A percentile compares a stretch with the other conserved stretches of the same genome.
phyloP scores from a whole-genome alignment of 208 protist species.

The Acanthamoeba sp. region DNA sequence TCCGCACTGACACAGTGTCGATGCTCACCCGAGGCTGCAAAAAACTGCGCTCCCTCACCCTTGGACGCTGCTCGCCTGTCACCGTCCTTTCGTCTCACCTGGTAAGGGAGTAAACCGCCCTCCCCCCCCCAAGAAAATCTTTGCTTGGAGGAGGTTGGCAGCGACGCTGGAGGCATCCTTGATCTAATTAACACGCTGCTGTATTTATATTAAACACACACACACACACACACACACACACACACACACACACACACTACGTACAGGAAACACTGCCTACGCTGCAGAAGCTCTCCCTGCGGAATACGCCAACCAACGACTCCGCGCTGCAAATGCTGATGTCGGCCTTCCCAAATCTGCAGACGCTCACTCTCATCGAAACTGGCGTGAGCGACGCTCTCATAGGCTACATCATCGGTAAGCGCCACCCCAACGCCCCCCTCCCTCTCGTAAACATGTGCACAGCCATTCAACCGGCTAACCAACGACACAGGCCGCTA shows the following conservation, averaged over 20 bases:
- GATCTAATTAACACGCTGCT: no score
- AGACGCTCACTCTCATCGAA: slow-evolving; percentile 59
- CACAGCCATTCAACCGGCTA: neutral
- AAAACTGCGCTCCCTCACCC: slow-evolving; percentile 21
- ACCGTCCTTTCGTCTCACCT: slow-evolving; percentile 44
- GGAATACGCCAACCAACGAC: slow-evolving; percentile 48
- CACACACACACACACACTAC: no score
- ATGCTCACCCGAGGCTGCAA: slow-evolving; percentile 53
- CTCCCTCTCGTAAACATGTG: neutral
- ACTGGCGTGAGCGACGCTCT: slow-evolving; percentile 61
- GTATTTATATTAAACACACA: no score
- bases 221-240: no score
- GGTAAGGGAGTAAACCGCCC: neutral
- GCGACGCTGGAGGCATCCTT: no score
- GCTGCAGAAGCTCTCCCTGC: slow-evolving; percentile 45
- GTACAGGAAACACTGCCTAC: slow-evolving; percentile 29
- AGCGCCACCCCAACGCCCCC: neutral
- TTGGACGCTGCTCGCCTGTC: slow-evolving; percentile 33
- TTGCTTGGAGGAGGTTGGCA: no score
- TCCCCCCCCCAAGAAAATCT: neutral
- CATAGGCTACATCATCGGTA: slow-evolving; percentile 58
- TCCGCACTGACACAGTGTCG: slow-evolving; percentile 48
- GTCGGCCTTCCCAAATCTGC: slow-evolving; percentile 11
- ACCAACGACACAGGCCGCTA: slow-evolving; percentile 1
- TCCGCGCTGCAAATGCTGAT: slow-evolving; percentile 62